phyloP scores from a whole-genome alignment of 2,329 filamentous ascomycete species.

The Fusarium cyanostomum region DNA sequence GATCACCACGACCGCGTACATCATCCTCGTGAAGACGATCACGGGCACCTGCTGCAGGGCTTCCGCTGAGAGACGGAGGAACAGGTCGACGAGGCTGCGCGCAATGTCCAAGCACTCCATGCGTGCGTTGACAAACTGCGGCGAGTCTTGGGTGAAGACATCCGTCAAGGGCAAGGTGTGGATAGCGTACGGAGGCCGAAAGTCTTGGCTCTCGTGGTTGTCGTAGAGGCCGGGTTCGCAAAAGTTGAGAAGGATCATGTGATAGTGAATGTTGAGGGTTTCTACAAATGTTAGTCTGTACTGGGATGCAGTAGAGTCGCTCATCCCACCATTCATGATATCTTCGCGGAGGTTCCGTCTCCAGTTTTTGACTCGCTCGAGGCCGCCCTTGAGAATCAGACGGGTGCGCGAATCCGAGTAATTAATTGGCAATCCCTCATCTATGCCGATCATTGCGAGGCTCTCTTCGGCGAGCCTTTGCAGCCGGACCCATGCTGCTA shows the following conservation, averaged over 20 bases:
- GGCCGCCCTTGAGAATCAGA: background rate
- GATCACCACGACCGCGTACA: conserved; percentile 6
- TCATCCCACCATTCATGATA: conserved; percentile 8
- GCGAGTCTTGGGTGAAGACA: background rate
- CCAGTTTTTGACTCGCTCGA: conserved; percentile 8
- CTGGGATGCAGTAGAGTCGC: fast-evolving
- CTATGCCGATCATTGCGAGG: conserved; percentile 5
- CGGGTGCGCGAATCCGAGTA: conserved; percentile 13
- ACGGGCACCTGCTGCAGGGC: conserved; percentile 3
- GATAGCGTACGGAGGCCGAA: conserved; percentile 21
- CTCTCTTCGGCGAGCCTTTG: conserved; percentile 23
- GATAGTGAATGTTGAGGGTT: conserved; percentile 17
- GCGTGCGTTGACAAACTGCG: background rate
- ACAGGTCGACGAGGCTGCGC: background rate
- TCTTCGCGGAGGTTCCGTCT: conserved; percentile 1
- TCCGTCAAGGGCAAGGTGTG: background rate
- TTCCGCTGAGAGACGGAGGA: background rate
- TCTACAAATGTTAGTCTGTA: background rate
- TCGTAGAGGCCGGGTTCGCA: conserved; percentile 18
- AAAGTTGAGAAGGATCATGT: conserved; percentile 15
- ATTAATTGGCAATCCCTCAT: conserved; percentile 4
- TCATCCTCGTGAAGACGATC: conserved; percentile 19
- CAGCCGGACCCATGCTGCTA: conserved; percentile 8
- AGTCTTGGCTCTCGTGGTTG: conserved; percentile 13
- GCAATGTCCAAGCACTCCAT: conserved; percentile 7